Percentiles rank a stretch among this genome's conserved stretches.
These are phyloP conservation scores for Alternaria dauci DNA, from an alignment of 2,329 filamentous ascomycete genomes.

Conservation along the genomic window DNA sequence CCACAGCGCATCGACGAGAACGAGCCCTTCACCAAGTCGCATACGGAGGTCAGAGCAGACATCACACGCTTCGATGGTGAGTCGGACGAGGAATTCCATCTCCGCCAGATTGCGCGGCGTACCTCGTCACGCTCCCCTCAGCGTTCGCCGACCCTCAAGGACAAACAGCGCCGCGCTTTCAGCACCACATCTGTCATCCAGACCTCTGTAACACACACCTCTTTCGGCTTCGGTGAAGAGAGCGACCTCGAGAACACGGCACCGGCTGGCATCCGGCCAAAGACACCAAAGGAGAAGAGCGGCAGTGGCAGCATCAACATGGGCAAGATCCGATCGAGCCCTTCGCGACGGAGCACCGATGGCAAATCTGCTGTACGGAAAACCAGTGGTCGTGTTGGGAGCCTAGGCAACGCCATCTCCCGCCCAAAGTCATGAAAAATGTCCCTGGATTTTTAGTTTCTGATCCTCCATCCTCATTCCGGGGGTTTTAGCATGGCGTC, in stretches of 20 bases:
- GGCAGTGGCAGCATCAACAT: conserved; percentile 56
- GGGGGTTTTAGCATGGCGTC: conserved; percentile 16
- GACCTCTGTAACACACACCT: conserved; percentile 46
- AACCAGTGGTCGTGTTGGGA: conserved; percentile 61
- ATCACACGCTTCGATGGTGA: conserved; percentile 68
- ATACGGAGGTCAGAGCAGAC: conserved; percentile 68
- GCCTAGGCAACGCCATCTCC: conserved; percentile 48
- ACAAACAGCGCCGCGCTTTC: conserved; percentile 74
- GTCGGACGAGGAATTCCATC: conserved; percentile 82
- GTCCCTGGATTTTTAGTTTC: conserved; percentile 13
- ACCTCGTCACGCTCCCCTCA: conserved; percentile 70
- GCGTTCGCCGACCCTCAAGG: conserved; percentile 64
- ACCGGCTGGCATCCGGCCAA: conserved; percentile 48
- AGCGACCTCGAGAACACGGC: conserved; percentile 58
- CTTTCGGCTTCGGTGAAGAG: conserved; percentile 51
- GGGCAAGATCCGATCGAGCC: conserved; percentile 56
- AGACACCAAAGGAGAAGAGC: conserved; percentile 56
- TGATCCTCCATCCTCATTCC: conserved; percentile 19
- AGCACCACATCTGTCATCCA: conserved; percentile 71
- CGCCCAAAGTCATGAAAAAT: conserved; percentile 42
- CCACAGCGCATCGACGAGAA: conserved; percentile 57
- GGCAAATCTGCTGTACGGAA: conserved; percentile 60
- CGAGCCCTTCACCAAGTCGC: conserved; percentile 59
- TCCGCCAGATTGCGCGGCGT: conserved; percentile 68
- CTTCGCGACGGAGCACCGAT: conserved; percentile 57